phyloP scores from a whole-genome alignment of 805 yeast genomes.

The Candida vartiovaarae region DNA sequence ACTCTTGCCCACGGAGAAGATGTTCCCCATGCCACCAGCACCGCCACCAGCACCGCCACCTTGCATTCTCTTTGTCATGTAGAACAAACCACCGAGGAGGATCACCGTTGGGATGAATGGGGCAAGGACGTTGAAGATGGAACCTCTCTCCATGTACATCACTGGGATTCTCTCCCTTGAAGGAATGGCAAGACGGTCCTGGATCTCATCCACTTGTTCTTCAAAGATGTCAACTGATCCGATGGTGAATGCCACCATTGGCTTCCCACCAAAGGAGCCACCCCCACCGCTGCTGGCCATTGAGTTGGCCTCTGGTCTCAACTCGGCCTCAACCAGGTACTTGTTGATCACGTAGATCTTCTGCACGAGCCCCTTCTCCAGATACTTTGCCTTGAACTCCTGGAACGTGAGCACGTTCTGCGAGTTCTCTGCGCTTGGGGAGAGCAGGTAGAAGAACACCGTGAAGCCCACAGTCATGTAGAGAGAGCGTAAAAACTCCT shows the following conservation, averaged over 20 bases:
- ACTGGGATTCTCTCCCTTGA: slow-evolving; percentile 72
- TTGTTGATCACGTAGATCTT: slow-evolving; percentile 68
- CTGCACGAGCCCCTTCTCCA: slow-evolving; percentile 74
- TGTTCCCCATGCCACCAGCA: slow-evolving; percentile 51
- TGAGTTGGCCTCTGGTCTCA: slow-evolving; percentile 35
- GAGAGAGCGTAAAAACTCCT: slow-evolving; percentile 33
- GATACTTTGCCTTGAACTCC: slow-evolving; percentile 74
- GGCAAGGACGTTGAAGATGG: slow-evolving; percentile 52
- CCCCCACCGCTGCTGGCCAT: slow-evolving; percentile 10
- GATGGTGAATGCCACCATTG: slow-evolving; percentile 67
- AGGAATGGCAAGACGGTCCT: slow-evolving; percentile 62
- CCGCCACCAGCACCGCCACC: slow-evolving; percentile 39
- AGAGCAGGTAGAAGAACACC: slow-evolving; percentile 28
- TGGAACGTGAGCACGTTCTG: slow-evolving; percentile 51
- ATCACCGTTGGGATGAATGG: slow-evolving; percentile 78
- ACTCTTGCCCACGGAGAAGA: slow-evolving; percentile 72
- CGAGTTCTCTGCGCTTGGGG: slow-evolving; percentile 22
- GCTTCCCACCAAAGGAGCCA: slow-evolving; percentile 24
- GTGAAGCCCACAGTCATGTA: slow-evolving; percentile 33
- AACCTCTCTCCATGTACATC: slow-evolving; percentile 60
- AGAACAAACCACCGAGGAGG: slow-evolving; percentile 64
- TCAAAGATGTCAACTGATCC: slow-evolving; percentile 86
- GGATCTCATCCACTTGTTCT: slow-evolving; percentile 68
- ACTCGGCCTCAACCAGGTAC: slow-evolving; percentile 61
- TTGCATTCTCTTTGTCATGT: slow-evolving; percentile 36